These are phyloP conservation scores for Penicillium sp. DNA, from an alignment of 2,329 filamentous ascomycete species.

Conservation along the genomic window DNA sequence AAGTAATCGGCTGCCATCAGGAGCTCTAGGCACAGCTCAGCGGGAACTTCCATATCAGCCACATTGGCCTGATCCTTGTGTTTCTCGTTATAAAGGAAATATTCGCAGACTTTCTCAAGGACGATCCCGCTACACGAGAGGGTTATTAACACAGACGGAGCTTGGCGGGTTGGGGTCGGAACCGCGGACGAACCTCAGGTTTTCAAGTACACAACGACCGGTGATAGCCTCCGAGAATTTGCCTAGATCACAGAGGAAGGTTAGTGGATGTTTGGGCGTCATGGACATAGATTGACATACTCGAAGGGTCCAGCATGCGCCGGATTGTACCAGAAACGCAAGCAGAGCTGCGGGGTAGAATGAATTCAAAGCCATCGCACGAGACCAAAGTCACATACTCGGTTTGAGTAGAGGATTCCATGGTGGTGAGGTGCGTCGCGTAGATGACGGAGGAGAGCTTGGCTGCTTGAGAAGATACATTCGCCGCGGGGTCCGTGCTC, in stretches of 20 bases:
- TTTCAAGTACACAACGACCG: constrained; percentile 60
- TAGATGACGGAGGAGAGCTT: neutral
- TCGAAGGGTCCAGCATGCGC: constrained; percentile 63
- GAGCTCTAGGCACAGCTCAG: constrained; percentile 65
- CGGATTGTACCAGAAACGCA: constrained; percentile 63
- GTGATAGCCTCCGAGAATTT: constrained; percentile 62
- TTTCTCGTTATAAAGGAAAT: constrained; percentile 69
- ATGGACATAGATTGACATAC: constrained; percentile 43
- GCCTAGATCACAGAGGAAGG: constrained; percentile 40
- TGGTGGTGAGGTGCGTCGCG: constrained; percentile 15
- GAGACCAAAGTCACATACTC: constrained; percentile 67
- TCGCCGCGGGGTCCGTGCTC: constrained; percentile 1
- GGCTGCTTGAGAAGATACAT: neutral
- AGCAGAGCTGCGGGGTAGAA: constrained; percentile 61
- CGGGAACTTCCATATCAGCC: constrained; percentile 66
- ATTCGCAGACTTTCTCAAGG: constrained; percentile 70
- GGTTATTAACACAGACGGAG: neutral
- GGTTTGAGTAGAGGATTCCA: constrained; percentile 18
- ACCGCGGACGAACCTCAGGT: constrained; percentile 54
- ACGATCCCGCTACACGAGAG: constrained; percentile 54
- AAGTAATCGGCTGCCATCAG: constrained; percentile 69
- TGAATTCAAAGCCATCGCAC: constrained; percentile 65
- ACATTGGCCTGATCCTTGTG: constrained; percentile 61
- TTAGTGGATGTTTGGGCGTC: neutral
- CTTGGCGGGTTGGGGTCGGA: neutral